Conservation (phyloP, 108 stramenopile genomes). For the Fistulifera pelliculosa region DNA sequence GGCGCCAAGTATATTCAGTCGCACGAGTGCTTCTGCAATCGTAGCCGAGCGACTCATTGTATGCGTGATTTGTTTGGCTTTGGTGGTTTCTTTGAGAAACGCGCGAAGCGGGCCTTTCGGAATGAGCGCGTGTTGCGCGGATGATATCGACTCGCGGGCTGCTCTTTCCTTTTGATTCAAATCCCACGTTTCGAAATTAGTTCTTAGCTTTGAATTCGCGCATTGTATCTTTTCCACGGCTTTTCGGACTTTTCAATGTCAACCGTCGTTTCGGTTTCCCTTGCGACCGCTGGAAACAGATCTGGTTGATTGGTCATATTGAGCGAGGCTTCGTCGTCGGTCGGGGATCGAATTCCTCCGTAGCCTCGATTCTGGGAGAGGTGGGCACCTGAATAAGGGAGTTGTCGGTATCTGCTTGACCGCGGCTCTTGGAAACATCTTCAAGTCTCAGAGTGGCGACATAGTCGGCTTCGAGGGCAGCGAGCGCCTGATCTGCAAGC, state of each 20-base stretch:
- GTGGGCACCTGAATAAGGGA: too few species aligned
- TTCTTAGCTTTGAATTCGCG: constrained; percentile 1
- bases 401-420: too few species aligned
- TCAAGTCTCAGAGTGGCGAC: too few species aligned
- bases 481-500: too few species aligned
- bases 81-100: constrained; percentile 38
- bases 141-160: background rate
- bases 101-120: constrained; percentile 37
- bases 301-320: too few species aligned
- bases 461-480: too few species aligned
- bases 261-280: background rate
- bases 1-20: constrained; percentile 28
- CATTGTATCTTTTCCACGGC: constrained; percentile 18
- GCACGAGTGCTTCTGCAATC: constrained; percentile 58
- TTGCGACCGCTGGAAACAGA: too few species aligned
- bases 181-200: background rate
- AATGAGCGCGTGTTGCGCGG: constrained; percentile 31
- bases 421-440: too few species aligned
- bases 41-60: constrained; percentile 63
- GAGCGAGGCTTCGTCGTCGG: too few species aligned
- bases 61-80: constrained; percentile 53
- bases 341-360: too few species aligned
- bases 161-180: background rate
- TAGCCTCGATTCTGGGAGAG: too few species aligned
- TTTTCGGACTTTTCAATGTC: constrained; percentile 17